Evolutionary conservation across 495 filamentous ascomycete species (phyloP), one percentile per base, ranked within the genome.

Genomic region (Trichoderma orchidacearum): DNA sequence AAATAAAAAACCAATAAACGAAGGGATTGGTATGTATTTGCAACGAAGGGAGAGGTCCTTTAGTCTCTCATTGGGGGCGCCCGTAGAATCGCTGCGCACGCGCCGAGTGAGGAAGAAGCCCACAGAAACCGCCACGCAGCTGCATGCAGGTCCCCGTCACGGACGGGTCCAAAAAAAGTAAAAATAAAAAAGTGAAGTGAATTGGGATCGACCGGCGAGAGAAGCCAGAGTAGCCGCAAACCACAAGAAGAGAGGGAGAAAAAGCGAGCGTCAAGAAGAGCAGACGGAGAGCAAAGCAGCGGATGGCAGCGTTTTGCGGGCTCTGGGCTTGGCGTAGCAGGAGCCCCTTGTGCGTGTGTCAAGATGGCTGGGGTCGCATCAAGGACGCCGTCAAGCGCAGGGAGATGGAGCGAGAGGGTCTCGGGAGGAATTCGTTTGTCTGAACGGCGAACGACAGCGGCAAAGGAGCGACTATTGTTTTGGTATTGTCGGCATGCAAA

Each of bases 1-100:
- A 62, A 48, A 55, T 55, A 53, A 35, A 50, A 56, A 54, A 36
- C 51, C n/a, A n/a, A n/a, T n/a, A n/a, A n/a, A 55, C 54, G 55
- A 41, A 25, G 9, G 31, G 31, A 53, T 30, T 54, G 55, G 38
- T 0, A 31, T 52, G 27, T 36, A 15, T 21, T 17, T 18, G 36
- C 3, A 45, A 45, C 9, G 17, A 21, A 45, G 36, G 8, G 36
- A 8, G 21, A 12, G 18, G 38, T n/a, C n/a, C n/a, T n/a, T n/a
- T n/a, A n/a, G n/a, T n/a, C n/a, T n/a, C n/a, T n/a, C n/a, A n/a
- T n/a, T n/a, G n/a, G n/a, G n/a, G n/a, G n/a, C n/a, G n/a, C n/a
- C n/a, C n/a, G n/a, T n/a, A n/a, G n/a, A n/a, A 48, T 9, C 36
- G n/a, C 21, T 23, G 21, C 18, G 21, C 8, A 48, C 38, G 38